A percentile compares a stretch with the other conserved stretches of the same genome.
Evolutionary conservation across 495 filamentous ascomycete species (phyloP).

Genomic region (Neurospora sublineolata): DNA sequence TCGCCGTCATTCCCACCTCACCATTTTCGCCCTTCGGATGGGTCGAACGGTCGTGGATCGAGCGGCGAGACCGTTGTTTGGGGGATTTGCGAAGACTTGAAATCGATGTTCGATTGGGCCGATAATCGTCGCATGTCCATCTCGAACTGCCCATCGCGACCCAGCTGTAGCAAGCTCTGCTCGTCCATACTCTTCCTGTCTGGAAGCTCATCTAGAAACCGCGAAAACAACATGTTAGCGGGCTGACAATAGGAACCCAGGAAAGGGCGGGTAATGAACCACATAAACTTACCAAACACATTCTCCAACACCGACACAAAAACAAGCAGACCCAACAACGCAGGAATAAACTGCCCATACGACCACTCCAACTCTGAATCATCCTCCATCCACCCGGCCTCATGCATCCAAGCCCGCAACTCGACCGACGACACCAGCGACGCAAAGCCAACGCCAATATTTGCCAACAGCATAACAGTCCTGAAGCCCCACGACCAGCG

Average conservation of each 20-base stretch:
- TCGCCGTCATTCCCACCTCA: neutral
- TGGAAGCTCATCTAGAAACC: neutral
- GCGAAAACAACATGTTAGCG: neutral
- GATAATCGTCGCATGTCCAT: neutral
- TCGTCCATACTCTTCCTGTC: neutral
- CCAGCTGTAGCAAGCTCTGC: neutral
- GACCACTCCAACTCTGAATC: neutral
- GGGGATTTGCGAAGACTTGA: neutral
- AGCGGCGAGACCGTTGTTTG: neutral
- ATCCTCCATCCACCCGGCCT: neutral
- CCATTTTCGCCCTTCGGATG: neutral
- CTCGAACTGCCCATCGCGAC: neutral
- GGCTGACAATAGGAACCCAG: neutral
- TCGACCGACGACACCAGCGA: neutral
- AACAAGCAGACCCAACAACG: neutral
- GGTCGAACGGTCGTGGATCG: neutral
- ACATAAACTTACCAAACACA: neutral
- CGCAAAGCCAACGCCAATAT: neutral
- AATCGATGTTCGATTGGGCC: neutral
- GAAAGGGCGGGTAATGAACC: neutral
- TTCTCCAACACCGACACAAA: neutral
- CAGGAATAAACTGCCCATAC: neutral
- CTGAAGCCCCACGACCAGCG: neutral
- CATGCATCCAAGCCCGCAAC: neutral
- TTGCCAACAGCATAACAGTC: neutral